These are phyloP conservation scores for Mortierella antarctica DNA, from an alignment of 192 early-diverging fungal genomes.

Conservation along the genomic window DNA sequence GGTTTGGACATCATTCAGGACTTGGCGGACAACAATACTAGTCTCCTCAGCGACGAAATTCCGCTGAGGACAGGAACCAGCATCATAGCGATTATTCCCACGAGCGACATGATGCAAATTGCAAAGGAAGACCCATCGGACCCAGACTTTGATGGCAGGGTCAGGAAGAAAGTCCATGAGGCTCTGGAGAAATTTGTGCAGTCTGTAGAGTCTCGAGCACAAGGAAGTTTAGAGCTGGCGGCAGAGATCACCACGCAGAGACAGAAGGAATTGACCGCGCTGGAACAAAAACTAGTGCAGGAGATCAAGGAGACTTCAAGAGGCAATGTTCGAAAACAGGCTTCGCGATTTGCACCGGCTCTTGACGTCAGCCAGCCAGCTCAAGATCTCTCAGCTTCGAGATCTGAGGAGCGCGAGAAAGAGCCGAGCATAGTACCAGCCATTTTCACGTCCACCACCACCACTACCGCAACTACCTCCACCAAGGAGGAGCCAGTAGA, in stretches of 20 bases:
- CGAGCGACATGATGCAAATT: background rate
- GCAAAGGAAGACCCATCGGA: background rate
- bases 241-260: background rate
- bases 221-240: background rate
- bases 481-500: background rate
- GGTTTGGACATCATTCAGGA: slow-evolving; percentile 2
- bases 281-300: slow-evolving; percentile 27
- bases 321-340: background rate
- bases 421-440: no score
- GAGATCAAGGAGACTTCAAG: slow-evolving; percentile 26
- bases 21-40: background rate
- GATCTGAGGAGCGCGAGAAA: no score
- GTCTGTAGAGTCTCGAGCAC: background rate
- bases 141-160: background rate
- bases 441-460: no score
- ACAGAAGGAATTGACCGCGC: slow-evolving; percentile 11
- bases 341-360: no score
- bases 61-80: slow-evolving; percentile 13
- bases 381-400: no score
- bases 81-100: background rate
- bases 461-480: background rate
- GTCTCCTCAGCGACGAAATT: background rate
- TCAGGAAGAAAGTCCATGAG: slow-evolving; percentile 8
- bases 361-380: no score
- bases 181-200: slow-evolving; percentile 12